These are phyloP conservation scores for Hymenoscyphus salicellus DNA, from an alignment of 2,329 filamentous ascomycete species.

Conservation along the genomic window DNA sequence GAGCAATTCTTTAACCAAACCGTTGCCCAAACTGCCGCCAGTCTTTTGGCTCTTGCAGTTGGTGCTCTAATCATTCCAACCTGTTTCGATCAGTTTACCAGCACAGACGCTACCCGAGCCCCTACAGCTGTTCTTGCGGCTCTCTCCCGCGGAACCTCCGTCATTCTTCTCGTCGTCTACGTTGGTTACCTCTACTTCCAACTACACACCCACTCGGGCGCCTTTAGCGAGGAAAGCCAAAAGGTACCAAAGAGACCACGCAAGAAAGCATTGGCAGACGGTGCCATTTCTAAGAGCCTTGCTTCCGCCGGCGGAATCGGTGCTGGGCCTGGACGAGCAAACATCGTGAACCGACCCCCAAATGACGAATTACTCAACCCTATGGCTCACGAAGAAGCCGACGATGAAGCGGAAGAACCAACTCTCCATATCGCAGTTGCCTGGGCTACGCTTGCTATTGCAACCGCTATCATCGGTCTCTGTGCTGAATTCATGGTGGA, in stretches of 20 bases:
- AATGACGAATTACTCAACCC: conserved; percentile 43
- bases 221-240: conserved; percentile 77
- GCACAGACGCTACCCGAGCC: conserved; percentile 41
- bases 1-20: conserved; percentile 92
- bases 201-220: conserved; percentile 74
- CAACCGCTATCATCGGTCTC: conserved; percentile 68
- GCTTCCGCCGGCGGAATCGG: conserved; percentile 34
- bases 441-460: conserved; percentile 64
- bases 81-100: conserved; percentile 66
- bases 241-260: conserved; percentile 66
- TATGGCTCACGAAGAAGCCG: conserved; percentile 44
- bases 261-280: conserved; percentile 37
- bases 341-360: conserved; percentile 23
- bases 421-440: conserved; percentile 72
- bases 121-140: conserved; percentile 50
- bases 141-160: conserved; percentile 68
- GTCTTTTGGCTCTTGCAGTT: conserved; percentile 66
- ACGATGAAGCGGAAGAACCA: conserved; percentile 72
- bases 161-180: conserved; percentile 84
- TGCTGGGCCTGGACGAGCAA: conserved; percentile 32
- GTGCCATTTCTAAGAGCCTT: conserved; percentile 32
- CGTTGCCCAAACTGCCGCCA: conserved; percentile 82
- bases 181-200: conserved; percentile 84
- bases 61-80: conserved; percentile 85
- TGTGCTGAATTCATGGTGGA: conserved; percentile 77